phyloP scores from a whole-genome alignment of 2,329 filamentous ascomycete genomes.

The Aspergillus candidus region DNA sequence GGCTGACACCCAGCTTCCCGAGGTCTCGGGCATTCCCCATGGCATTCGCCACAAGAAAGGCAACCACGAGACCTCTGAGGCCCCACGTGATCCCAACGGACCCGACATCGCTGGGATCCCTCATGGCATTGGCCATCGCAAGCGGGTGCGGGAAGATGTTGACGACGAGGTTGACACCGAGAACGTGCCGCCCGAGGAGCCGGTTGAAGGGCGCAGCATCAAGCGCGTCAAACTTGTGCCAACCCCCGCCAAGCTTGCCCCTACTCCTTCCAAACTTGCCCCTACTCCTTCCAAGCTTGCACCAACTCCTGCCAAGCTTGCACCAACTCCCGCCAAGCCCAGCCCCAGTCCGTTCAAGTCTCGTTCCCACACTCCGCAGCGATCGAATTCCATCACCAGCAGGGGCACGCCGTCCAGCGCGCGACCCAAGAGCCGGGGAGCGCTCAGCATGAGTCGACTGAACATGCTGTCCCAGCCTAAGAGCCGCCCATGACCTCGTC shows the following conservation, averaged over 20 bases:
- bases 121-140: slow-evolving; percentile 38
- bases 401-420: slow-evolving; percentile 26
- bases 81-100: slow-evolving; percentile 9
- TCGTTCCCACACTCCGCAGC: slow-evolving; percentile 28
- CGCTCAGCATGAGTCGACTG: slow-evolving; percentile 42
- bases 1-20: slow-evolving; percentile 19
- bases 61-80: slow-evolving; percentile 21
- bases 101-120: slow-evolving; percentile 20
- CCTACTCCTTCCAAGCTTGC: not conserved
- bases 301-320: not conserved
- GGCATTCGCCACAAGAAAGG: slow-evolving; percentile 35
- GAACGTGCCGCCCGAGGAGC: slow-evolving; percentile 27
- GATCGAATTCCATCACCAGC: slow-evolving; percentile 15
- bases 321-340: not conserved
- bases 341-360: slow-evolving; percentile 33
- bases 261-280: not conserved
- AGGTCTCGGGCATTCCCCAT: slow-evolving; percentile 33
- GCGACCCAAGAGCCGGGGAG: slow-evolving; percentile 23
- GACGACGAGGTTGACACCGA: slow-evolving; percentile 28
- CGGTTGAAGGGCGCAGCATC: slow-evolving; percentile 23
- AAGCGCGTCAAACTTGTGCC: slow-evolving; percentile 34
- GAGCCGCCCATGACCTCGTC: slow-evolving; percentile 23
- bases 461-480: slow-evolving; percentile 46
- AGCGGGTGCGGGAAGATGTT: slow-evolving; percentile 29
- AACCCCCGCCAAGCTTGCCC: slow-evolving; percentile 10